Conservation (phyloP, 352 stramenopile genomes). For the Aphanomyces cochlioides region DNA sequence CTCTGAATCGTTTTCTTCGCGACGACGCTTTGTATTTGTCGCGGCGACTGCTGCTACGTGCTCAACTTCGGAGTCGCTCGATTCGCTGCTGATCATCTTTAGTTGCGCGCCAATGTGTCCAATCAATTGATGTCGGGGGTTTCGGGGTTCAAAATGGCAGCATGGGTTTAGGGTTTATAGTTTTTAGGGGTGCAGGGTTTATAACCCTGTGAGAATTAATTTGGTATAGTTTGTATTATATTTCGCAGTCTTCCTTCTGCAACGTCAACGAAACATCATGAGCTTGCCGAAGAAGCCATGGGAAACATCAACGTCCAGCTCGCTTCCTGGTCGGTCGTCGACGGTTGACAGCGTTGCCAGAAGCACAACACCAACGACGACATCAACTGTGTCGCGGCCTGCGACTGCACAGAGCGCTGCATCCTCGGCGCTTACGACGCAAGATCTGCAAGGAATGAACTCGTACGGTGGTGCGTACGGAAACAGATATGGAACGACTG, state of each 20-base stretch:
- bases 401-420: neutral
- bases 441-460: neutral
- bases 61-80: slow-evolving; percentile 80
- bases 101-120: slow-evolving; percentile 5
- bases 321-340: too few relatives aligned
- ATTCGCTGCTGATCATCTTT: slow-evolving; percentile 85
- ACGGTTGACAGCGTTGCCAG: neutral
- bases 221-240: too few relatives aligned
- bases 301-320: neutral
- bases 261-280: slow-evolving; percentile 15
- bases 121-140: neutral
- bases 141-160: too few relatives aligned
- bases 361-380: neutral
- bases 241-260: neutral
- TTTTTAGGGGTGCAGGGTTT: too few relatives aligned
- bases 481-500: slow-evolving; percentile 32
- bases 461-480: slow-evolving; percentile 21
- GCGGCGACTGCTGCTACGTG: slow-evolving; percentile 11
- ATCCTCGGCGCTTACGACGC: neutral
- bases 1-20: slow-evolving; percentile 31
- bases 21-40: slow-evolving; percentile 1
- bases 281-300: slow-evolving; percentile 29
- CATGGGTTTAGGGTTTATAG: too few relatives aligned
- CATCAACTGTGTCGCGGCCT: neutral
- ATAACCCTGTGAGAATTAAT: too few relatives aligned